Percentiles rank a stretch among this genome's conserved stretches.
Evolutionary conservation across 2,329 filamentous ascomycete genomes (phyloP).

Genomic region (Colletotrichum tofieldiae): DNA sequence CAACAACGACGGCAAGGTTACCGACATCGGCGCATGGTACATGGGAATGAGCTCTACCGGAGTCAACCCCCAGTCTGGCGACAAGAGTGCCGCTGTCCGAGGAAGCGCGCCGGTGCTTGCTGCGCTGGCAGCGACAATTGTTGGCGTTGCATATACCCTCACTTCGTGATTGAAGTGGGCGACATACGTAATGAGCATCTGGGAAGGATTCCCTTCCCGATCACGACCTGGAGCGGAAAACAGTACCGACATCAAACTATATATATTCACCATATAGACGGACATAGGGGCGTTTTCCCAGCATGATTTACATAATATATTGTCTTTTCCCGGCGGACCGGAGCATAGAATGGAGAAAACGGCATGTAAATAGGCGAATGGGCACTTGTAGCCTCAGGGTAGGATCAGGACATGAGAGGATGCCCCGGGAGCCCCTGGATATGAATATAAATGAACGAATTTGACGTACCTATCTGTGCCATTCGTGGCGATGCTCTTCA

Average conservation of each 20-base stretch:
- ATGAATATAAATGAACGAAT: constrained; percentile 3
- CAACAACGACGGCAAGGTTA: constrained; percentile 77
- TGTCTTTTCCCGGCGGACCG: neutral
- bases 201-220: neutral
- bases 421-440: no score
- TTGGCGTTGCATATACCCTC: neutral
- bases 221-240: neutral
- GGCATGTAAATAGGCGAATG: neutral
- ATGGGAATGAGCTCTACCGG: constrained; percentile 70
- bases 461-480: neutral
- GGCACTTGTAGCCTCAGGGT: neutral
- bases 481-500: neutral
- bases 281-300: neutral
- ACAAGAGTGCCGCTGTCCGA: constrained; percentile 17
- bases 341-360: constrained; percentile 15
- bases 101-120: constrained; percentile 26
- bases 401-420: neutral
- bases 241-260: neutral
- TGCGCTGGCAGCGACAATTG: constrained; percentile 13
- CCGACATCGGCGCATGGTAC: constrained; percentile 85
- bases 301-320: neutral
- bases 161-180: constrained; percentile 7
- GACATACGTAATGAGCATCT: neutral
- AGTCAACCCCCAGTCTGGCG: constrained; percentile 52
- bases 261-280: constrained; percentile 16